Evolutionary conservation across 805 yeast genomes (phyloP), one percentile per base, ranked within the genome.

Genomic region (Isabelozyma rhagii): DNA sequence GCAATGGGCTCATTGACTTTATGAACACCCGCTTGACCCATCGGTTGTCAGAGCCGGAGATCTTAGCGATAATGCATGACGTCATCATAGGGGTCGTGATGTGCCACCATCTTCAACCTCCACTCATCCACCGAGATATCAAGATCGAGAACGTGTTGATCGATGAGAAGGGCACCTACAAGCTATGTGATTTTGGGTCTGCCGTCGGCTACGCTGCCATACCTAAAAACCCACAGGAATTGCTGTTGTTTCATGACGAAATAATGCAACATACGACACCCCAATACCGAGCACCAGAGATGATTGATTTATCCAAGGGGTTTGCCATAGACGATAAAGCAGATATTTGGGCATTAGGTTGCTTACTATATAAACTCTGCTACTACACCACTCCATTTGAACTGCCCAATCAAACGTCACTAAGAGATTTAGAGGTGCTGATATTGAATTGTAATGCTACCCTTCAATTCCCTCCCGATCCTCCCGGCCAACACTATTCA

Each of bases 291-390:
- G 78, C 96, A 0, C 99, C 99, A 0, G 99, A 93, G 64, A 94
- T 93, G 98, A 81, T 93, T 49, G 97, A 93, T 67, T 76, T 92
- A 25, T 85, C 86, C 63, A 75, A 90, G 44, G 88, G 91, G 6
- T 71, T 83, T 44, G 94, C 97, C 1, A 87, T 93, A 40, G 94
- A 93, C 67, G 96, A 92, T 60, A 90, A 90, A 67, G 79, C 93
- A 7, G 99, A 93, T 69, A 88, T 93, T 44, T 93, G 99, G 99
- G 99, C 99, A 0, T 71, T 93, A 44, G 99, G 99, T 9, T 85
- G 94, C 31, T 89, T 94, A 54, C 74, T 94, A 46, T 93, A 89
- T 74, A 93, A 93, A 64, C 74, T 93, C 53, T 86, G 97, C 68
- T 93, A 87, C 69, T 93, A 89, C 67, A 92, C 89, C 0, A 88